Percentiles rank a stretch among this genome's conserved stretches.
Conservation (phyloP, 1,139 yeast genomes). For the Trichomonascaceae sp. region DNA sequence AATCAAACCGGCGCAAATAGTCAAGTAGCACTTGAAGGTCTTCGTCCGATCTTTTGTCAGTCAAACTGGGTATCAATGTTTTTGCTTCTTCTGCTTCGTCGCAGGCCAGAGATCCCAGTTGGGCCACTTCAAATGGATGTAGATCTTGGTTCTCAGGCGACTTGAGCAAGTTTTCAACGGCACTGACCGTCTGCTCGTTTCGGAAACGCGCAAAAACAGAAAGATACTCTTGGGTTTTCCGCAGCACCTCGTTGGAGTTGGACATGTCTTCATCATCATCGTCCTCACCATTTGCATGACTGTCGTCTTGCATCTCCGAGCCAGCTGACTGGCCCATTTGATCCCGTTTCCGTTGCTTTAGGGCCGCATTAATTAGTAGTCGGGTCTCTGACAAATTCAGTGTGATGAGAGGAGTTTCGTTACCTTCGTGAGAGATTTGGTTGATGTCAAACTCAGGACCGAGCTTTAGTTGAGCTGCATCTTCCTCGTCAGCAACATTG, state of each 20-base stretch:
- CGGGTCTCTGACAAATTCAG: conserved; percentile 83
- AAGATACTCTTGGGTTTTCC: conserved; percentile 82
- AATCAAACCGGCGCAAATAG: conserved; percentile 35
- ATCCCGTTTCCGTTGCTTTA: conserved; percentile 59
- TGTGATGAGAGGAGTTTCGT: conserved; percentile 65
- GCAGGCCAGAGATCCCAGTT: conserved; percentile 78
- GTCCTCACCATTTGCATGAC: conserved; percentile 27
- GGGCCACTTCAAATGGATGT: conserved; percentile 95
- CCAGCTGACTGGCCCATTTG: conserved; percentile 30
- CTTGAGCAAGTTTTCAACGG: conserved; percentile 77
- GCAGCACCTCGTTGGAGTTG: conserved; percentile 46
- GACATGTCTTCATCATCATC: conserved; percentile 29
- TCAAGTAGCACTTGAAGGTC: conserved; percentile 80
- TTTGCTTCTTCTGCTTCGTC: conserved; percentile 98
- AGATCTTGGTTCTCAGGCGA: conserved; percentile 52
- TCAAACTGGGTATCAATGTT: conserved; percentile 79
- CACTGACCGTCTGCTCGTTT: conserved; percentile 84
- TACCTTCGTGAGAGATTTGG: conserved; percentile 73
- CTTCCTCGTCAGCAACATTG: conserved; percentile 52
- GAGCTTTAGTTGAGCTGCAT: conserved; percentile 70
- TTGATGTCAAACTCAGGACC: conserved; percentile 86
- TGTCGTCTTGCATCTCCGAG: conserved; percentile 14
- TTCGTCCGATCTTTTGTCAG: conserved; percentile 68
- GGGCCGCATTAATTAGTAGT: conserved; percentile 77
- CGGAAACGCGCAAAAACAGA: conserved; percentile 80